phyloP scores from a whole-genome alignment of 1,284 basidiomycete species.

The Wolfiporia cocos region DNA sequence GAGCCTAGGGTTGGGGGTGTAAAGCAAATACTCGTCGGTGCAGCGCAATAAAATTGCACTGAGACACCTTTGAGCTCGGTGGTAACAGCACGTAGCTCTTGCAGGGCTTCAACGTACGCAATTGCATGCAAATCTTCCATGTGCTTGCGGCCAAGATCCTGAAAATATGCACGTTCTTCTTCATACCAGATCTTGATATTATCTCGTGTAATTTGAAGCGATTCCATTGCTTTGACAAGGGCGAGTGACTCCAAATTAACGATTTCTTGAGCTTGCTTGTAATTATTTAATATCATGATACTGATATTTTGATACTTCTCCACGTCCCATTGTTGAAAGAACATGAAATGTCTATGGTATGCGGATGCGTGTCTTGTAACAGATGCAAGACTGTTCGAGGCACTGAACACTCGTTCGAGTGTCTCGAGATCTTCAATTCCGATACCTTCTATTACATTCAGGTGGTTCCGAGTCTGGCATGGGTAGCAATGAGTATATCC shows the following conservation, averaged over 20 bases:
- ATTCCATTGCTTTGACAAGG: slow-evolving; percentile 2
- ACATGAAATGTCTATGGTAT: slow-evolving; percentile 19
- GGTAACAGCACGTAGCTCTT: neutral
- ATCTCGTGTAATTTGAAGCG: neutral
- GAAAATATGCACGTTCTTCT: slow-evolving; percentile 13
- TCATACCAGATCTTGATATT: slow-evolving; percentile 10
- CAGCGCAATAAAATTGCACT: neutral
- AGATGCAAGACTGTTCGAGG: slow-evolving; percentile 17
- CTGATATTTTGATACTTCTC: slow-evolving; percentile 21
- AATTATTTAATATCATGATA: slow-evolving; percentile 17
- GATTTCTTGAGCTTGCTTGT: slow-evolving; percentile 11
- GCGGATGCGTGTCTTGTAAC: slow-evolving; percentile 18
- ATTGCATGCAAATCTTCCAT: slow-evolving; percentile 6
- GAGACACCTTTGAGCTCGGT: neutral
- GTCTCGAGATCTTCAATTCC: slow-evolving; percentile 25
- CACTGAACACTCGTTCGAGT: slow-evolving; percentile 22
- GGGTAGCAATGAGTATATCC: slow-evolving; percentile 21
- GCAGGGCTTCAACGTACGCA: slow-evolving; percentile 16
- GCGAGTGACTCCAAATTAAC: slow-evolving; percentile 4
- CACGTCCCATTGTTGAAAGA: slow-evolving; percentile 21
- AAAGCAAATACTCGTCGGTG: neutral
- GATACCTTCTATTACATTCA: slow-evolving; percentile 13
- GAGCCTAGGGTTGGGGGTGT: neutral
- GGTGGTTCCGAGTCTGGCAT: slow-evolving; percentile 22
- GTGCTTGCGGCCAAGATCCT: slow-evolving; percentile 11